Conservation (phyloP, 2,329 filamentous ascomycete genomes). For the Pseudogymnoascus verrucosus region DNA sequence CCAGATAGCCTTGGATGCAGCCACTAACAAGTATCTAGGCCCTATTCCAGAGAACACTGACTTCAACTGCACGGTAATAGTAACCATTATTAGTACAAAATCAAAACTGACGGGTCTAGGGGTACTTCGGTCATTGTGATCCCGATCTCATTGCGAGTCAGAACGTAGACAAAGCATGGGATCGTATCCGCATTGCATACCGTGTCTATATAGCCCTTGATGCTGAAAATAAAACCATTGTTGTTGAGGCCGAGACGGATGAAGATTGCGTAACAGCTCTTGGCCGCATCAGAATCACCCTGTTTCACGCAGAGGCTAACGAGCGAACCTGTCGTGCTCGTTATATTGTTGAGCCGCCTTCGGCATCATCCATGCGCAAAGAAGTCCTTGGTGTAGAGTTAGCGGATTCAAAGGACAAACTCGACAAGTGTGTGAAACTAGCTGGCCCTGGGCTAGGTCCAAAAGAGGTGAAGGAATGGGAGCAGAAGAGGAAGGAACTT, state of each 20-base stretch:
- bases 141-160: not conserved
- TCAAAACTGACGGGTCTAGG: not conserved
- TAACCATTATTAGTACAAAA: not conserved
- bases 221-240: not conserved
- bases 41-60: not conserved
- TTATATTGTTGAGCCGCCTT: conserved; percentile 22
- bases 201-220: not conserved
- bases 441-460: conserved; percentile 13
- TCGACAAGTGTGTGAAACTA: conserved; percentile 11
- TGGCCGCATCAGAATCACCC: not conserved
- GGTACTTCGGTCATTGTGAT: not conserved
- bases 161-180: conserved; percentile 1
- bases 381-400: conserved; percentile 11
- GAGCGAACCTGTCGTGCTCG: not conserved
- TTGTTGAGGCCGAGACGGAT: not conserved
- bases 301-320: not conserved
- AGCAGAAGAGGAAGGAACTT: conserved; percentile 10
- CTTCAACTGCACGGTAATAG: not conserved
- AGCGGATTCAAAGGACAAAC: not conserved
- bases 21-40: not conserved
- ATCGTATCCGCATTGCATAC: not conserved
- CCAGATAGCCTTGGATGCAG: conserved; percentile 2
- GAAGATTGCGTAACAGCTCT: not conserved
- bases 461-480: conserved; percentile 17
- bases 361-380: conserved; percentile 12